phyloP scores from a whole-genome alignment of 1,139 yeast species.

The Pichia sp. region DNA sequence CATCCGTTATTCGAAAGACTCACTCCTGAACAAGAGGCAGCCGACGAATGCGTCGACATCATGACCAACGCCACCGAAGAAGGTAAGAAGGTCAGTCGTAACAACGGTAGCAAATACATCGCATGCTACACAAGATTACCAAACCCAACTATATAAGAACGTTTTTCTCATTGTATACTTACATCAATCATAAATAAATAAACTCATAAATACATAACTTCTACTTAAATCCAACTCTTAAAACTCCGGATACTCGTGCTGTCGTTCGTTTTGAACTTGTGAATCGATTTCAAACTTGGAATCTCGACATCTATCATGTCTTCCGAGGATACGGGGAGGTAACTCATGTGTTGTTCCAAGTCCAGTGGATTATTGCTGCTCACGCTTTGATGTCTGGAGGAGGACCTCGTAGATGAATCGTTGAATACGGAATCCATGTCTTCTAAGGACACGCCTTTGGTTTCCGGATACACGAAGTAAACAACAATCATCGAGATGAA shows the following conservation, averaged over 20 bases:
- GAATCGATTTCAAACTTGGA: slow-evolving; percentile 42
- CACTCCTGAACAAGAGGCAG: slow-evolving; percentile 71
- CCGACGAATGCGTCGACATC: slow-evolving; percentile 77
- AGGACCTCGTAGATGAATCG: slow-evolving; percentile 29
- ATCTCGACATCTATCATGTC: slow-evolving; percentile 36
- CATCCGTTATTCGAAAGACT: slow-evolving; percentile 91
- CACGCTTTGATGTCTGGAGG: slow-evolving; percentile 19
- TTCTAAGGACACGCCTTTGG: slow-evolving; percentile 84
- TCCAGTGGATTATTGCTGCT: background rate
- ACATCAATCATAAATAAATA: too few relatives aligned
- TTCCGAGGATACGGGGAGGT: slow-evolving; percentile 7
- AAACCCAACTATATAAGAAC: slow-evolving; percentile 39
- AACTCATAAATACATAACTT: background rate
- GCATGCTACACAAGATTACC: slow-evolving; percentile 86
- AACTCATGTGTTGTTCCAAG: slow-evolving; percentile 1
- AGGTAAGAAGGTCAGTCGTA: slow-evolving; percentile 93
- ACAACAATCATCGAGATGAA: slow-evolving; percentile 69
- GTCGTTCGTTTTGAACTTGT: slow-evolving; percentile 33
- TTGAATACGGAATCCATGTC: slow-evolving; percentile 87
- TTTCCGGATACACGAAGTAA: slow-evolving; percentile 75
- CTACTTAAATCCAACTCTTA: slow-evolving; percentile 31
- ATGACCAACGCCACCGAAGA: slow-evolving; percentile 96
- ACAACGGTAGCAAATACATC: slow-evolving; percentile 80
- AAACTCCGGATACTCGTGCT: slow-evolving; percentile 36
- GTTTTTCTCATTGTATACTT: too few relatives aligned